Evolutionary conservation across 1,284 basidiomycete genomes (phyloP).

Genomic region (Cryptococcus sp.): DNA sequence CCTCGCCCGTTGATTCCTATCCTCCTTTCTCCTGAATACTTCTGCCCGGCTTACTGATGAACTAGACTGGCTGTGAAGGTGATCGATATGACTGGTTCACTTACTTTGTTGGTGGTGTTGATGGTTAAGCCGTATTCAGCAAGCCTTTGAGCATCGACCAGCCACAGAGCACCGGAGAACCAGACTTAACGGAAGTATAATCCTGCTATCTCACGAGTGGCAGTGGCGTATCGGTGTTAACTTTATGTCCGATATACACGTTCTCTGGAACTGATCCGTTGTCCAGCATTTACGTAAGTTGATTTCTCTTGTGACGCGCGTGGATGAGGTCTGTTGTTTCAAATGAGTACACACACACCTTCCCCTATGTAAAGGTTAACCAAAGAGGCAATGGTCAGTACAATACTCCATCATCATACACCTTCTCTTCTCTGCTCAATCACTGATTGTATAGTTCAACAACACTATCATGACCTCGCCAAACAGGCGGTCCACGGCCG

Average conservation of each 20-base stretch:
- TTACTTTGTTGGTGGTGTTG: constrained; percentile 11
- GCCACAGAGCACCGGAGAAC: not conserved
- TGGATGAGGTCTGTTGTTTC: constrained; percentile 1
- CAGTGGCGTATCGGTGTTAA: constrained; percentile 8
- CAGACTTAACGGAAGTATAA: no score
- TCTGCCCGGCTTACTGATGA: no score
- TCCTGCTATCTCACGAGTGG: constrained; percentile 6
- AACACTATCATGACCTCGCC: constrained; percentile 8
- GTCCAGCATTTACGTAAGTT: not conserved
- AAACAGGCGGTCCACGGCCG: constrained; percentile 25
- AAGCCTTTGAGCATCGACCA: not conserved
- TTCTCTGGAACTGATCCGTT: not conserved
- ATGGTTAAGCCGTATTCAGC: not conserved
- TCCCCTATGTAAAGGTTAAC: no score
- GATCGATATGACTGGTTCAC: no score
- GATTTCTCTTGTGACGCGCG: not conserved
- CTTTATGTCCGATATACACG: constrained; percentile 15
- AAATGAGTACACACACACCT: no score
- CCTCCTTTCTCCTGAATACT: not conserved
- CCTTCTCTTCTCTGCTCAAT: no score
- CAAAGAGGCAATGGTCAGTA: no score
- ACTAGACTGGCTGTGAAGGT: not conserved
- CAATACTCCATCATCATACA: no score
- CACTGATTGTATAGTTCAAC: constrained; percentile 1
- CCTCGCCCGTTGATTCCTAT: constrained; percentile 20